These are phyloP conservation scores for Salix viminalis DNA, from an alignment of 345 rosid species.

Conservation along the genomic window DNA sequence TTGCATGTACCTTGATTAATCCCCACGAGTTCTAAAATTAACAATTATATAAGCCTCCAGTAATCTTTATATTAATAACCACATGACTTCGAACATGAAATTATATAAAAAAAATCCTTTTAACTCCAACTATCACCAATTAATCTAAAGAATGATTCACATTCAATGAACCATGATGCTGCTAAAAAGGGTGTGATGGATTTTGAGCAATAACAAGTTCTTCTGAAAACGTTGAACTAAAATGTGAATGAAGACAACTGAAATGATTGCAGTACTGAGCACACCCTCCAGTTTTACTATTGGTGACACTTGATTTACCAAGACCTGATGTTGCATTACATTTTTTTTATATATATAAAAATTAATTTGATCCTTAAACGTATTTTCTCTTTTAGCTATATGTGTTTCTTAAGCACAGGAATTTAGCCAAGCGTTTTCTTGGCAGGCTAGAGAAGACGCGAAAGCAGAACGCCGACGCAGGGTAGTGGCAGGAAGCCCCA, in stretches of 20 bases:
- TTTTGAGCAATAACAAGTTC: background rate
- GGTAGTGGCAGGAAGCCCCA: constrained; percentile 18
- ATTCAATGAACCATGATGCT: background rate
- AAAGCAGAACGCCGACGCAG: constrained; percentile 10
- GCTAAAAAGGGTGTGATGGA: background rate
- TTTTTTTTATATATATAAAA: too few species aligned
- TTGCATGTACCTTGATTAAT: fast-evolving
- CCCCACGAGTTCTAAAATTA: fast-evolving
- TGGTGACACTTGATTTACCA: too few species aligned
- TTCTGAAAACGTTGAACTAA: background rate
- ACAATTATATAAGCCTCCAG: too few species aligned
- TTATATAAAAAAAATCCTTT: too few species aligned
- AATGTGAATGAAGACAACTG: background rate
- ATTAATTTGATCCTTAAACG: too few species aligned
- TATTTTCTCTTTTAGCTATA: too few species aligned
- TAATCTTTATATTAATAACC: too few species aligned
- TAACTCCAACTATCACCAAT: too few species aligned
- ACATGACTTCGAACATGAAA: too few species aligned
- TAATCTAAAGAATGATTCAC: too few species aligned
- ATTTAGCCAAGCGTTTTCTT: background rate
- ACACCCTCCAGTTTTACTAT: background rate
- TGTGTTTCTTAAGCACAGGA: background rate
- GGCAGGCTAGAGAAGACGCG: constrained; percentile 1
- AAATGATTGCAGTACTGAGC: background rate
- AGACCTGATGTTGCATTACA: background rate